Evolutionary conservation across 2,329 filamentous ascomycete species (phyloP).

Genomic region (Apiospora pterosperma): DNA sequence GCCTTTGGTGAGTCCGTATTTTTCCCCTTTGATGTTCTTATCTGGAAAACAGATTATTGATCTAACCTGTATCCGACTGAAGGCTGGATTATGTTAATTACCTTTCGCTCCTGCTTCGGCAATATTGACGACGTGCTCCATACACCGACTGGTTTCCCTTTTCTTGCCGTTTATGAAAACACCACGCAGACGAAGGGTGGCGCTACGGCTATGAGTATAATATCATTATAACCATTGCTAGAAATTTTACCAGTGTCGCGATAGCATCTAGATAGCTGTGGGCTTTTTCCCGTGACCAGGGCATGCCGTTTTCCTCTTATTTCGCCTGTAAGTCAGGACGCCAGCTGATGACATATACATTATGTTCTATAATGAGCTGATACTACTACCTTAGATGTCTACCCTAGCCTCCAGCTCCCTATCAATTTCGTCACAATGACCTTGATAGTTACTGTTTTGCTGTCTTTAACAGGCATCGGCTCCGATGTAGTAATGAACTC

Average conservation of each 20-base stretch:
- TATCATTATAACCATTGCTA: constrained; percentile 20
- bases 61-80: background rate
- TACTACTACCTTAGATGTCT: constrained; percentile 8
- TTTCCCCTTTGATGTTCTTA: background rate
- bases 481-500: constrained; percentile 30
- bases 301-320: constrained; percentile 28
- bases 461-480: constrained; percentile 31
- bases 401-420: constrained; percentile 25
- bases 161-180: constrained; percentile 26
- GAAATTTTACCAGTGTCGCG: constrained; percentile 24
- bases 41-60: background rate
- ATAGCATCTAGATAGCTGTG: constrained; percentile 27
- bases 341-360: fast-evolving
- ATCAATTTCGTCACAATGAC: constrained; percentile 29
- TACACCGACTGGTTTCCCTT: constrained; percentile 21
- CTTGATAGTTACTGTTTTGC: constrained; percentile 24
- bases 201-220: constrained; percentile 22
- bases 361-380: background rate
- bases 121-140: constrained; percentile 6
- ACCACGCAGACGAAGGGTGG: constrained; percentile 15
- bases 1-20: constrained; percentile 7
- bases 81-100: constrained; percentile 18
- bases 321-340: constrained; percentile 12
- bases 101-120: constrained; percentile 19
- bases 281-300: constrained; percentile 33